phyloP scores from a whole-genome alignment of 1,284 basidiomycete genomes.

The Apiotrichum mycotoxinovorans region DNA sequence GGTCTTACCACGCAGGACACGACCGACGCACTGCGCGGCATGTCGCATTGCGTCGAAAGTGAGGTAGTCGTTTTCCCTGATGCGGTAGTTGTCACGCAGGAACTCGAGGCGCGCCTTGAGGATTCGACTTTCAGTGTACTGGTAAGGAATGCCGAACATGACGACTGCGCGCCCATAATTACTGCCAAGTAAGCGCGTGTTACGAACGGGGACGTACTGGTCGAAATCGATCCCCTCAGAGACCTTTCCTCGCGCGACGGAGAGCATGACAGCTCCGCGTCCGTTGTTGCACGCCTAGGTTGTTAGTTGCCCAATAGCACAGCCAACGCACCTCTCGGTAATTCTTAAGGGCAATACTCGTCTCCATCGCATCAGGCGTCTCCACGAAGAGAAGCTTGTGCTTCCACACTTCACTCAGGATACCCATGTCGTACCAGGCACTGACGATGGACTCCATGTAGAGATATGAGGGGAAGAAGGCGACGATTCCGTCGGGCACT shows the following conservation, averaged over 20 bases:
- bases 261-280: slow-evolving; percentile 90
- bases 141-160: slow-evolving; percentile 99
- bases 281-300: slow-evolving; percentile 94
- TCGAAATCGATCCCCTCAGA: slow-evolving; percentile 99
- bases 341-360: slow-evolving; percentile 95
- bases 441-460: slow-evolving; percentile 99
- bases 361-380: slow-evolving; percentile 98
- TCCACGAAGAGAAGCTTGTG: slow-evolving; percentile 99
- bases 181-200: slow-evolving; percentile 26
- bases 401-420: slow-evolving; percentile 99
- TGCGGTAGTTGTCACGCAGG: slow-evolving; percentile 95
- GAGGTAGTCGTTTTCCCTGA: slow-evolving; percentile 96
- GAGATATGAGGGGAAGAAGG: slow-evolving; percentile 98
- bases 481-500: slow-evolving; percentile 98
- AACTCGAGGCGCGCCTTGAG: slow-evolving; percentile 96
- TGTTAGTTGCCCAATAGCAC: slow-evolving; percentile 6
- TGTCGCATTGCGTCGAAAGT: slow-evolving; percentile 99
- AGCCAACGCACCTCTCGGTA: slow-evolving; percentile 72
- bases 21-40: slow-evolving; percentile 97
- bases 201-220: slow-evolving; percentile 54
- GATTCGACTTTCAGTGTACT: slow-evolving; percentile 98
- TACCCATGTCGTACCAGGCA: slow-evolving; percentile 99
- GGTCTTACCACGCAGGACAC: slow-evolving; percentile 95
- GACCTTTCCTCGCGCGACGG: slow-evolving; percentile 97
- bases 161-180: slow-evolving; percentile 98